Percentiles rank a stretch among this genome's conserved stretches.
Evolutionary conservation across 73 alveolate genomes (phyloP).

Genomic region (Symbiodinium natans): DNA sequence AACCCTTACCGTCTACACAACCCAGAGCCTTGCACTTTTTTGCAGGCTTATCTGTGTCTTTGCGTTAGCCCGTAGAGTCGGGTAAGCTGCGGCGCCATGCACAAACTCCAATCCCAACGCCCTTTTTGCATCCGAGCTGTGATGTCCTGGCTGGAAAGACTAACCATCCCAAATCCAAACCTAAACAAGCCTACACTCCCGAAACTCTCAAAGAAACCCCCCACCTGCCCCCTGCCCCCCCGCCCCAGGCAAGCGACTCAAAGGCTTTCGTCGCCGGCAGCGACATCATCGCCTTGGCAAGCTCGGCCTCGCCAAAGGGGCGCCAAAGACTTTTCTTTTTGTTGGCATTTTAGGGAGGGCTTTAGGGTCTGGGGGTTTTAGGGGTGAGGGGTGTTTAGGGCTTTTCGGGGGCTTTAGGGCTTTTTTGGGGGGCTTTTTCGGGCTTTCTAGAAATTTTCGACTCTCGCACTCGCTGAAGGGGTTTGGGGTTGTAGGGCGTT

Average conservation of each 20-base stretch:
- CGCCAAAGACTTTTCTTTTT: background rate
- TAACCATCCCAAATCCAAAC: background rate
- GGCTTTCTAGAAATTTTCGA: no score
- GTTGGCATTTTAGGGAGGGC: background rate
- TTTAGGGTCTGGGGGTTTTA: background rate
- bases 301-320: constrained; percentile 94
- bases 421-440: background rate
- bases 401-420: background rate
- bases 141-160: no score
- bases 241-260: constrained; percentile 49
- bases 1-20: no score
- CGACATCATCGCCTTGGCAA: constrained; percentile 97
- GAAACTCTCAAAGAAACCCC: background rate
- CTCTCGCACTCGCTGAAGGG: no score
- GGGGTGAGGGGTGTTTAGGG: background rate
- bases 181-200: background rate
- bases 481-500: no score
- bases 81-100: no score
- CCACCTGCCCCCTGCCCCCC: background rate
- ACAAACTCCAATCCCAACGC: background rate
- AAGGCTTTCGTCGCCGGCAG: constrained; percentile 98
- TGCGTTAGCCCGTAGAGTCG: no score
- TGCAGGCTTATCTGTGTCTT: no score
- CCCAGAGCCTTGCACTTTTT: no score
- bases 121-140: no score